These are phyloP conservation scores for Aspergillus kassunensis DNA, from an alignment of 495 filamentous ascomycete genomes.

Conservation along the genomic window DNA sequence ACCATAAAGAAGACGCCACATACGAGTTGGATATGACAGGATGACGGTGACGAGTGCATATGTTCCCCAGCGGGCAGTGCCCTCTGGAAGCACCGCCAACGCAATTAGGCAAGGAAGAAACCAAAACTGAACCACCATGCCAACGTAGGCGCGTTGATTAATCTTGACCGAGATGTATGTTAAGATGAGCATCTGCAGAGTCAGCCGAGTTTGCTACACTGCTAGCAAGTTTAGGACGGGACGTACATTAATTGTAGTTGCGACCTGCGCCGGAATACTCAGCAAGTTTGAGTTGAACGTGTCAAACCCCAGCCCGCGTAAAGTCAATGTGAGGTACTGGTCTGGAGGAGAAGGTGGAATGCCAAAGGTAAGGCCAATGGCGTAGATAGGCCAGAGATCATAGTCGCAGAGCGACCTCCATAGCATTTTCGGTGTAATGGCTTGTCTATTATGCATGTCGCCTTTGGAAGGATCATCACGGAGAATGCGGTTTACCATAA, in stretches of 20 bases:
- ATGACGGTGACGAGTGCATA: conserved; percentile 55
- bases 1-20: background rate
- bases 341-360: conserved; percentile 46
- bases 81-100: conserved; percentile 36
- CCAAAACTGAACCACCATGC: conserved; percentile 28
- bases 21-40: conserved; percentile 45
- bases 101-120: conserved; percentile 34
- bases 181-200: background rate
- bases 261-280: conserved; percentile 44
- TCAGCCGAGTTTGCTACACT: background rate
- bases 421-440: conserved; percentile 47
- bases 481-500: conserved; percentile 68
- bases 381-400: conserved; percentile 64
- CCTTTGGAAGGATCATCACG: conserved; percentile 69
- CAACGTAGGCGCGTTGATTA: conserved; percentile 43
- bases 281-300: conserved; percentile 56
- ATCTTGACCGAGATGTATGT: background rate
- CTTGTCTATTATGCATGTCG: conserved; percentile 54
- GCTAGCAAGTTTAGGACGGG: conserved; percentile 3
- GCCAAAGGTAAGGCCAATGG: conserved; percentile 50
- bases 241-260: conserved; percentile 46
- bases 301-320: conserved; percentile 56
- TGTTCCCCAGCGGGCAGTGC: conserved; percentile 48
- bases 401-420: conserved; percentile 56
- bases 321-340: conserved; percentile 57